A percentile compares a stretch with the other conserved stretches of the same genome.
Evolutionary conservation across 345 rosid species (phyloP).

Genomic region (Mercurialis annua): DNA sequence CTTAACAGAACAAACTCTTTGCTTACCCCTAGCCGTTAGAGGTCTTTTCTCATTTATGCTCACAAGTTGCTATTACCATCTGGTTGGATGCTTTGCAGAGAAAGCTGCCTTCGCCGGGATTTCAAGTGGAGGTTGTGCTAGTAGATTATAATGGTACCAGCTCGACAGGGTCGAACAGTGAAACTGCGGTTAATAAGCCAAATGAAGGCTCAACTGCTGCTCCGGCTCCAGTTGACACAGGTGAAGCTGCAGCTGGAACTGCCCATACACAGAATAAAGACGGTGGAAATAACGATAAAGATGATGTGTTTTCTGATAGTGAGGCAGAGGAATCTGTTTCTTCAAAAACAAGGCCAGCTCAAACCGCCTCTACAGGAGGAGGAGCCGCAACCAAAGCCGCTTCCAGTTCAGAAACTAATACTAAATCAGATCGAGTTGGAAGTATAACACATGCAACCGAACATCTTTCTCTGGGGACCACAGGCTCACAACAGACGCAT

Average conservation of each 20-base stretch:
- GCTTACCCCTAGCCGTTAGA: no score
- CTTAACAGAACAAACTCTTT: no score
- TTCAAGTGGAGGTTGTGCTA: conserved; percentile 67
- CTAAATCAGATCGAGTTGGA: conserved; percentile 38
- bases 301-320: conserved; percentile 77
- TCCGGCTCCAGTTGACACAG: conserved; percentile 31
- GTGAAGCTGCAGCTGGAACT: conserved; percentile 17
- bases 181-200: conserved; percentile 34
- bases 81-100: conserved; percentile 40
- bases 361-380: conserved; percentile 30
- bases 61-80: not conserved
- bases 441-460: conserved; percentile 41
- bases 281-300: conserved; percentile 46
- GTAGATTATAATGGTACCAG: conserved; percentile 29
- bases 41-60: not conserved
- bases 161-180: conserved; percentile 30
- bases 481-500: conserved; percentile 1
- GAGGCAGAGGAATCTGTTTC: conserved; percentile 59
- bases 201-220: conserved; percentile 40
- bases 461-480: conserved; percentile 41
- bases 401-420: conserved; percentile 17
- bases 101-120: conserved; percentile 88
- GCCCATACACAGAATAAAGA: conserved; percentile 42
- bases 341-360: conserved; percentile 32
- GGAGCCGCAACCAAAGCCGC: conserved; percentile 5